These are phyloP conservation scores for Nepenthes gracilis DNA, from an alignment of 148 eudicot genomes.

Conservation along the genomic window DNA sequence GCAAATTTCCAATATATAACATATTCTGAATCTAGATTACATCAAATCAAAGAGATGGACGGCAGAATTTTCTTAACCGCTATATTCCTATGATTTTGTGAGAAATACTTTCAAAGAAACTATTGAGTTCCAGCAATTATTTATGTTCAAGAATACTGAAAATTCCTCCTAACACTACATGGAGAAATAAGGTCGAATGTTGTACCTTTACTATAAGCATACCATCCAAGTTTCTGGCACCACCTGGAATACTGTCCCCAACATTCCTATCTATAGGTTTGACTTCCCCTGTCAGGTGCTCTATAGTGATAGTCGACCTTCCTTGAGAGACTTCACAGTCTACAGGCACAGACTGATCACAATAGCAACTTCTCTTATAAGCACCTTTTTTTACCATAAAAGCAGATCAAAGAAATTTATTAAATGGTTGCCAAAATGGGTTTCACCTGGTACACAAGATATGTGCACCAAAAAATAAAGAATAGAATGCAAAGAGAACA, in stretches of 20 bases:
- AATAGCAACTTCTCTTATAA: slow-evolving; percentile 9
- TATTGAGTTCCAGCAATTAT: too few species aligned
- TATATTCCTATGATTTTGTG: too few species aligned
- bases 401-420: background rate
- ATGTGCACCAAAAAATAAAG: background rate
- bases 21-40: too few species aligned
- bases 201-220: slow-evolving; percentile 88
- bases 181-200: background rate
- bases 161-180: background rate
- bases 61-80: too few species aligned
- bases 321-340: slow-evolving; percentile 92
- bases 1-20: too few species aligned
- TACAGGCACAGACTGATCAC: slow-evolving; percentile 87
- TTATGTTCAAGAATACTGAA: background rate
- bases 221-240: slow-evolving; percentile 95
- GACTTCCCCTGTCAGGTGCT: slow-evolving; percentile 96
- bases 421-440: background rate
- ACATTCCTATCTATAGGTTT: slow-evolving; percentile 71
- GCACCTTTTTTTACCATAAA: slow-evolving; percentile 2
- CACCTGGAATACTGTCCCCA: slow-evolving; percentile 91
- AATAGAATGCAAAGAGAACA: background rate
- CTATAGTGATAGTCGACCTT: slow-evolving; percentile 86
- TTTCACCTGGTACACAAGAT: too few species aligned
- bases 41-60: too few species aligned
- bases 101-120: too few species aligned